Conservation (phyloP, 108 stramenopile genomes). For the Craspedostauros australis region DNA sequence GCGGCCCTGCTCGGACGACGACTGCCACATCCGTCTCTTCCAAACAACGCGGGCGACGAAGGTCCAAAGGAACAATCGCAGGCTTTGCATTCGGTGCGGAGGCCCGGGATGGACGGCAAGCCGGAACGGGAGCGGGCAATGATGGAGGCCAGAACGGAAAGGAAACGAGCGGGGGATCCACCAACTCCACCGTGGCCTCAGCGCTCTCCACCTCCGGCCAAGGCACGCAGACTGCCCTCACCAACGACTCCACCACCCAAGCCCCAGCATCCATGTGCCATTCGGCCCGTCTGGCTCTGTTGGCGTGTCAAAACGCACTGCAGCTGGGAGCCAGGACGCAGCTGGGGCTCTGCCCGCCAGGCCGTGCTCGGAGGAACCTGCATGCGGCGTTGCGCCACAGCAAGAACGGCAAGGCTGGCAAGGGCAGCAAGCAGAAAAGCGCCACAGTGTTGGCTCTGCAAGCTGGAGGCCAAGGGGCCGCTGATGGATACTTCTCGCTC, state of each 20-base stretch:
- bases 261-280: constrained; percentile 46
- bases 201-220: constrained; percentile 2
- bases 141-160: neutral
- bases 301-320: constrained; percentile 65
- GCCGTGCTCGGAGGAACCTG: constrained; percentile 41
- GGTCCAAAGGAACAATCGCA: constrained; percentile 46
- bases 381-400: constrained; percentile 29
- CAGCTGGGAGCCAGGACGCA: constrained; percentile 65
- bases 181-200: constrained; percentile 1
- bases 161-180: constrained; percentile 3
- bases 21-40: constrained; percentile 3
- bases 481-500: constrained; percentile 42
- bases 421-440: neutral
- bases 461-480: constrained; percentile 2
- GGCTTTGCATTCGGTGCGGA: constrained; percentile 28
- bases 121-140: neutral
- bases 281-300: constrained; percentile 42
- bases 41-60: constrained; percentile 15
- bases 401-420: neutral
- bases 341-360: constrained; percentile 67
- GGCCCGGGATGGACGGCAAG: neutral
- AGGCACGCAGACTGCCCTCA: neutral
- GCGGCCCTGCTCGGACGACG: neutral
- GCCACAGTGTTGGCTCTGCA: neutral
- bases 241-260: neutral